Percentiles rank a stretch among this genome's conserved stretches.
Conservation (phyloP, 106 monocot genomes). For the Gastrodia elata region DNA sequence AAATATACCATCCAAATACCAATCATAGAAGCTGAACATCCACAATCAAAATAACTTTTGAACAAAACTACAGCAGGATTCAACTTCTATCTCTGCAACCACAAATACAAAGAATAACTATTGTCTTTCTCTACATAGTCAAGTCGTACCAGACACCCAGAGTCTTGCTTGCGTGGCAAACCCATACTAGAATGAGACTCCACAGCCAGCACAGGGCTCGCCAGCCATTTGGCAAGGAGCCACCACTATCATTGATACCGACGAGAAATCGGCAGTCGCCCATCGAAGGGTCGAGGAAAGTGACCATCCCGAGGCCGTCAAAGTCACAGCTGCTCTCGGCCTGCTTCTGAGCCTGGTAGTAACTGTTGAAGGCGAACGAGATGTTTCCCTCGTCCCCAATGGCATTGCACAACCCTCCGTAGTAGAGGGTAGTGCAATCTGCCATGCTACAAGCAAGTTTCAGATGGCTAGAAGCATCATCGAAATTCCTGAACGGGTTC, state of each 20-base stretch:
- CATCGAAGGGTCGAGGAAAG: slow-evolving; percentile 79
- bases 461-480: slow-evolving; percentile 42
- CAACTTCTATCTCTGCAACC: background rate
- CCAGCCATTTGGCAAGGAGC: slow-evolving; percentile 20
- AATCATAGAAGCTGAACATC: background rate
- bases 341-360: slow-evolving; percentile 76
- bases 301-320: slow-evolving; percentile 86
- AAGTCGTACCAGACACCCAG: background rate
- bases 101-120: background rate
- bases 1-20: background rate
- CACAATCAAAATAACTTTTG: background rate
- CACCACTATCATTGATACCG: slow-evolving; percentile 38
- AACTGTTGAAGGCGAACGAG: slow-evolving; percentile 85
- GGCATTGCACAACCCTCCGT: slow-evolving; percentile 73
- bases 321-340: slow-evolving; percentile 68
- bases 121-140: background rate
- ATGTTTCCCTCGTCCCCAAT: slow-evolving; percentile 70
- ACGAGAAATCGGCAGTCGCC: slow-evolving; percentile 69
- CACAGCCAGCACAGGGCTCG: slow-evolving; percentile 21
- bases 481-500: slow-evolving; percentile 42
- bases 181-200: slow-evolving; percentile 28
- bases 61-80: background rate
- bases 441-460: slow-evolving; percentile 63
- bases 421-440: slow-evolving; percentile 65
- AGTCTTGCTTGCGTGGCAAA: slow-evolving; percentile 16